Conservation (phyloP, 257 asterid genomes). For the Forsythia suspensa region DNA sequence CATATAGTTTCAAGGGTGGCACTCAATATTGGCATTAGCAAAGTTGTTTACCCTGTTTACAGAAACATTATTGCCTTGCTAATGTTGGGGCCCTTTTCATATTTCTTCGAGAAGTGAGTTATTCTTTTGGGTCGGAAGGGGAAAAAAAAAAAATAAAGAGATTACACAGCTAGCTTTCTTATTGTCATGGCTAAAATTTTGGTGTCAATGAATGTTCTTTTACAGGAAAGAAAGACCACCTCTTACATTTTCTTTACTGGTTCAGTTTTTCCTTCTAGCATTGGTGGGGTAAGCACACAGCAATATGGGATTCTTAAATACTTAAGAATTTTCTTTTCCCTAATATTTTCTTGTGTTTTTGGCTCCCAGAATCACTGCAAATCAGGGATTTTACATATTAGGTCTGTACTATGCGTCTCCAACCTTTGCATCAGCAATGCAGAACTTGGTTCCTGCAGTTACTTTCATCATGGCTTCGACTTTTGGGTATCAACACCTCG, state of each 20-base stretch:
- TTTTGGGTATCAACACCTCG: not conserved
- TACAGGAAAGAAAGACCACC: conserved; percentile 86
- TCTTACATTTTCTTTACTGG: conserved; percentile 70
- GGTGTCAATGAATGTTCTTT: not conserved
- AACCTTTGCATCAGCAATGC: conserved; percentile 89
- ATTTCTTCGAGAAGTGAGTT: conserved; percentile 72
- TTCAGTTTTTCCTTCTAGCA: conserved; percentile 77
- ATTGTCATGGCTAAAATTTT: not conserved
- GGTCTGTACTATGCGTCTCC: conserved; percentile 85
- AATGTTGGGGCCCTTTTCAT: conserved; percentile 76
- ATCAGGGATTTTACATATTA: conserved; percentile 77
- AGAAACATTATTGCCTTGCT: conserved; percentile 74
- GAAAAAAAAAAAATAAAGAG: too few species aligned
- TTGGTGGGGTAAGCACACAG: conserved; percentile 58
- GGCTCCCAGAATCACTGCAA: conserved; percentile 68
- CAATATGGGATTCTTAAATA: not conserved
- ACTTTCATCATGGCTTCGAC: conserved; percentile 49
- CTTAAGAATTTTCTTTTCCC: not conserved
- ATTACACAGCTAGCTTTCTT: not conserved
- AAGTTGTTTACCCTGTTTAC: conserved; percentile 79
- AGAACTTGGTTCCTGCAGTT: conserved; percentile 84
- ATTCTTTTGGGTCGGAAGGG: not conserved
- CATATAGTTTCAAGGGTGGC: conserved; percentile 89
- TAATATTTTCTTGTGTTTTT: not conserved
- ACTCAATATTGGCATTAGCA: conserved; percentile 83